Conservation (phyloP, 2,329 filamentous ascomycete species). For the Trichoderma atrobrunneum region DNA sequence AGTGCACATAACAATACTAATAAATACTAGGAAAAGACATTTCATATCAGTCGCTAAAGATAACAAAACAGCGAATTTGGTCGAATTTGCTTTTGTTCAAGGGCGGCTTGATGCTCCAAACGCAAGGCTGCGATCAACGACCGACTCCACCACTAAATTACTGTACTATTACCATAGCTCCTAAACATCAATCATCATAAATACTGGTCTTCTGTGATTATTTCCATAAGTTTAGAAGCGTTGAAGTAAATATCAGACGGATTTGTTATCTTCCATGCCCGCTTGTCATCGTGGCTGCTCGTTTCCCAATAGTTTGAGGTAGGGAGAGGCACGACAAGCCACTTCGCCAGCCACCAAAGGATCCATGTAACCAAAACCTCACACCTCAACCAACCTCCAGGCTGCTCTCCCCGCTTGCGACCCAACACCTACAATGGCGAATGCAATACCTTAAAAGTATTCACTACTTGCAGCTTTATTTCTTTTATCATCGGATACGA, state of each 20-base stretch:
- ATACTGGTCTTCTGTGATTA: background rate
- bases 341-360: background rate
- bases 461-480: background rate
- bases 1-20: too few species aligned
- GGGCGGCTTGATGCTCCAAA: background rate
- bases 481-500: background rate
- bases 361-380: background rate
- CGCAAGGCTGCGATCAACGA: background rate
- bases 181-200: background rate
- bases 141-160: background rate
- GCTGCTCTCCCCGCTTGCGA: background rate
- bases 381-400: background rate
- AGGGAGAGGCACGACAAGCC: background rate
- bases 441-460: background rate
- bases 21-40: too few species aligned
- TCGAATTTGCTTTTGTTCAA: background rate
- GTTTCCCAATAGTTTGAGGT: background rate
- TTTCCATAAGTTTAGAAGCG: fast-evolving
- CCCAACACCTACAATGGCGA: background rate
- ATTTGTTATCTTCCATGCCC: background rate
- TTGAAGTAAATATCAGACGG: fast-evolving
- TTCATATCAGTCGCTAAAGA: background rate
- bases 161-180: background rate
- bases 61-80: background rate
- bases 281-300: background rate